A percentile compares a stretch with the other conserved stretches of the same genome.
These are phyloP conservation scores for Cadophora luteo-olivacea DNA, from an alignment of 2,329 filamentous ascomycete genomes.

Conservation along the genomic window DNA sequence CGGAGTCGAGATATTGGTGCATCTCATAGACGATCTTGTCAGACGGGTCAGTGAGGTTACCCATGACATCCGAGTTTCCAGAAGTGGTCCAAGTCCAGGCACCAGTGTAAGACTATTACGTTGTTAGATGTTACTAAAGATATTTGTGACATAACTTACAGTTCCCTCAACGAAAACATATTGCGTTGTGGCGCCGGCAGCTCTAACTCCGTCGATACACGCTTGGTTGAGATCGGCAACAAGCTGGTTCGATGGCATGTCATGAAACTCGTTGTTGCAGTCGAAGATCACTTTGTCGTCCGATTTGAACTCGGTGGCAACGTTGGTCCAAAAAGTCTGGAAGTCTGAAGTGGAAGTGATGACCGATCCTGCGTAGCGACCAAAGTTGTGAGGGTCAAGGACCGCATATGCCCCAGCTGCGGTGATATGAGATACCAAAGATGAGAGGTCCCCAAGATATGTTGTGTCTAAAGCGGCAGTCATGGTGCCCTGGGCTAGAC, in stretches of 20 bases:
- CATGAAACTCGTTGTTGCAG: slow-evolving; percentile 54
- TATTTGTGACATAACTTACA: slow-evolving; percentile 42
- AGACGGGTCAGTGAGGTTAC: slow-evolving; percentile 56
- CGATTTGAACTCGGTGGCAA: slow-evolving; percentile 47
- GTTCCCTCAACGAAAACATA: slow-evolving; percentile 63
- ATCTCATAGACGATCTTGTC: slow-evolving; percentile 65
- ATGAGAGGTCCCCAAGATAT: slow-evolving; percentile 53
- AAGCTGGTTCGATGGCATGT: slow-evolving; percentile 48
- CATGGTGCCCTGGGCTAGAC: slow-evolving; percentile 56
- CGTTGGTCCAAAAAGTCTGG: slow-evolving; percentile 48
- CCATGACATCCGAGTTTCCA: slow-evolving; percentile 48
- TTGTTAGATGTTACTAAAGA: background rate
- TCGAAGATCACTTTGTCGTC: slow-evolving; percentile 48
- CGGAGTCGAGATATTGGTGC: slow-evolving; percentile 66
- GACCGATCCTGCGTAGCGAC: slow-evolving; percentile 51
- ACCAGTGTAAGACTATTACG: slow-evolving; percentile 30
- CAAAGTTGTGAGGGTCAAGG: slow-evolving; percentile 58
- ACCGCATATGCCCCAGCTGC: slow-evolving; percentile 53
- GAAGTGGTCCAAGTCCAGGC: slow-evolving; percentile 43
- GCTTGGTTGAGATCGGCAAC: slow-evolving; percentile 53
- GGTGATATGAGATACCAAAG: slow-evolving; percentile 54
- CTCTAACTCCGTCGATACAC: slow-evolving; percentile 52
- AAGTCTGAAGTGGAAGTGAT: slow-evolving; percentile 48
- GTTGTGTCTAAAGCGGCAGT: slow-evolving; percentile 50
- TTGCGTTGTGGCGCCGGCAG: slow-evolving; percentile 52